Conservation (phyloP, 2,329 filamentous ascomycete species). For the Diplodia intermedia region DNA sequence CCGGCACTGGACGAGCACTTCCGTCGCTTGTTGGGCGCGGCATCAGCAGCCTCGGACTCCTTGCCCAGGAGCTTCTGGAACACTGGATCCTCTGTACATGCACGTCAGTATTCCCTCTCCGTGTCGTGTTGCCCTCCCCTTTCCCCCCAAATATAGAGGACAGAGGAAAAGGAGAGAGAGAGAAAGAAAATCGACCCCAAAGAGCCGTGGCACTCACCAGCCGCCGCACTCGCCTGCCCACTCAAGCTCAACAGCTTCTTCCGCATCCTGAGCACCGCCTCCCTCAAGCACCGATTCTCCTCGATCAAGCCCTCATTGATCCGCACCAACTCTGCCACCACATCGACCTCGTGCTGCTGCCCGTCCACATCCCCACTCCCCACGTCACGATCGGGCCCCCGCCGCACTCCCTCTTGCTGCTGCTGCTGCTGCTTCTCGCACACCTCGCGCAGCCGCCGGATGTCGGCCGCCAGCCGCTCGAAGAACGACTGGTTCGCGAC, state of each 20-base stretch:
- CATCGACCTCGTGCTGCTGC: background rate
- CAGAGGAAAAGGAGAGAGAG: background rate
- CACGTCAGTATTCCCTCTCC: background rate
- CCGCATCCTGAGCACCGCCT: constrained; percentile 23
- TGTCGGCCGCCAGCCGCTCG: constrained; percentile 3
- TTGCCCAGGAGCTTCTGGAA: constrained; percentile 28
- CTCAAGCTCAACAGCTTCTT: constrained; percentile 29
- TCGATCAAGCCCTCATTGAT: constrained; percentile 17
- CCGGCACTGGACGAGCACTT: constrained; percentile 6
- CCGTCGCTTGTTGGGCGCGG: background rate
- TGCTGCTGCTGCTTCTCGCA: background rate
- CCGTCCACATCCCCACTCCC: background rate
- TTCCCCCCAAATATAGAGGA: background rate
- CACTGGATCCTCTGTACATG: constrained; percentile 7
- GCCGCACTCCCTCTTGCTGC: background rate
- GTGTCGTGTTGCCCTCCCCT: no score
- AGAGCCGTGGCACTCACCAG: background rate
- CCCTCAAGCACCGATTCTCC: constrained; percentile 22
- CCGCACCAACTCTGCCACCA: background rate
- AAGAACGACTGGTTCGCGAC: background rate
- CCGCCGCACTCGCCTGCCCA: constrained; percentile 15
- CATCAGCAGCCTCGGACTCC: background rate
- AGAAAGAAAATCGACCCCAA: background rate
- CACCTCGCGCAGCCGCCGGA: constrained; percentile 2
- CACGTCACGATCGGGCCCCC: background rate